Evolutionary conservation across 352 stramenopile species (phyloP), one percentile per base, ranked within the genome.

Genomic region (Phytophthora brassicae): DNA sequence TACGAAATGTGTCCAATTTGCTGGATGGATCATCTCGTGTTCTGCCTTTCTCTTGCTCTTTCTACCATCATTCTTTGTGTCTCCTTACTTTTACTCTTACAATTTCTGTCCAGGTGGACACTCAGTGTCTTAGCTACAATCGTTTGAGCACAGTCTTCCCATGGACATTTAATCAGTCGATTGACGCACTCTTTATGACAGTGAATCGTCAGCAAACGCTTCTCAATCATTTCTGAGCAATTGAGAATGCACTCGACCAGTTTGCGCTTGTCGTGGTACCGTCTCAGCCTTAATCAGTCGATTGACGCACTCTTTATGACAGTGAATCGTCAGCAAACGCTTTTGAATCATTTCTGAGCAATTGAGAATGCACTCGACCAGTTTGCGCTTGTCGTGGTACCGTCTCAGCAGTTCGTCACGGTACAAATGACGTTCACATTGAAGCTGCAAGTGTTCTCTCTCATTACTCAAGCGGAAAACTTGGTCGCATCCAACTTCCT

Each of bases 151-250:
- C 81, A 89, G 49, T 89, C 77, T 3, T 22, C 38, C 20, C 76
- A 72, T 6, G 75, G 75, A 70, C 81, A 90, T 2, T 29, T 55
- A 8, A 76, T 56, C 4, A 90, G 69, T 12, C 81, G 74, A 20
- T 86, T 74, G 4, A 43, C 31, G 48, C 81, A 90, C 59, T 84
- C 70, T 22, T 50, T 29, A 9, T 65, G 62, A 56, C 81, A 84
- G 59, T 90, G 79, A 7, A 29, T 26, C 45, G 72, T 62, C 22
- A 75, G 24, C 13, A 64, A 46, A 11, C 77, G 64, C 29, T 56
- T 68, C 58, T 83, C 74, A 26, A 89, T 46, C 26, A 29, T 28
- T 14, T 46, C 26, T 0, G 65, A 54, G 41, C 81, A 90, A 23
- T 69, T 65, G 39, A 90, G 59, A 24, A 76, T 45, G 64, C 81